Base-by-base conservation (phyloP, 306 rosid genomes). In the Luffa aegyptiaca region DNA sequence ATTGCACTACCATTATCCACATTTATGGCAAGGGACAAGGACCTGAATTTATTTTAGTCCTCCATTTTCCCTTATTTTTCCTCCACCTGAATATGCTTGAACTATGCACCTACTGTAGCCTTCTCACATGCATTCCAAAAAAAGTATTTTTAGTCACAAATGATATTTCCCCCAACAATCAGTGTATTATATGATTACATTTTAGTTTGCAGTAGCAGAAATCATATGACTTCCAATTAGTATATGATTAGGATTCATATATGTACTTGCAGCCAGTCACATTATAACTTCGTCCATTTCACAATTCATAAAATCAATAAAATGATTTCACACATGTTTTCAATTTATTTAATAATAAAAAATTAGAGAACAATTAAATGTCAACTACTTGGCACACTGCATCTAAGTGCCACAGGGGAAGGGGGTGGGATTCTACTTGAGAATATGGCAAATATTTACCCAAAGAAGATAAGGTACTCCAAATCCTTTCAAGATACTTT, bases 381-480 rank as follows among this genome's bases (percentile, higher is more conserved):
- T 8, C 73, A 72, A 72, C 77, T 72, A 48, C 58, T 72, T 46
- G 57, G 14, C 77, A 71, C 58, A 48, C 42, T 12, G 16, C 36
- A 26, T 72, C 56, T 0, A 72, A 72, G 41, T 31, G 42, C 58
- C 58, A 72, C 10, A 20, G 59, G 59, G 58, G 77, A 72, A 59
- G 59, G 53, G 57, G 44, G 16, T 5, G 58, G 77, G 39, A 11
- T 71, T 20, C 77, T 45, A 48, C 20, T 45, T 71, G 76, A 10
- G 37, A 79, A 65, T 45, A 52, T 51, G 58, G 26, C 5, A 53
- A 66, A 53, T n/a, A 86, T 78, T 79, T 82, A 91, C 98, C 98
- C 88, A 96, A 85, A 14, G 90, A 80, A 77, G 98, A 91, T 83
- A 94, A 88, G 80, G 92, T 87, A 75, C 84, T 87, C 98, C 98